Evolutionary conservation across 169 alveolate species (phyloP).

Genomic region (Theileria sp.): DNA sequence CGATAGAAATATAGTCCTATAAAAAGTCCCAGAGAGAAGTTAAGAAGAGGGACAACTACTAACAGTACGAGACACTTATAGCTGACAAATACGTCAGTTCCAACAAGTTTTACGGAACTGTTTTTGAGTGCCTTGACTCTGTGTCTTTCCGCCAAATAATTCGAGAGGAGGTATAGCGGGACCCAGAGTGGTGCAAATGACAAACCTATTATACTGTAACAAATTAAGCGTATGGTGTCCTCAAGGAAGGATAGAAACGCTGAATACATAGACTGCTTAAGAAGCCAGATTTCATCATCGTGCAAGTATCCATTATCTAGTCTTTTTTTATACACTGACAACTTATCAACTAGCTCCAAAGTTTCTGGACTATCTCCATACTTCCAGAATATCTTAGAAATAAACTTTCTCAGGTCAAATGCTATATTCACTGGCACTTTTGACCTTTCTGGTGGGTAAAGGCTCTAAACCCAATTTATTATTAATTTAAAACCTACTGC

Average conservation of each 20-base stretch:
- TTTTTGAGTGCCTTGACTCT: slow-evolving; percentile 78
- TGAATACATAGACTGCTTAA: slow-evolving; percentile 85
- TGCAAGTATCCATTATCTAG: slow-evolving; percentile 76
- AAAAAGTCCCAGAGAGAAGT: slow-evolving; percentile 77
- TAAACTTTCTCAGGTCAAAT: slow-evolving; percentile 75
- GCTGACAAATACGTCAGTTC: slow-evolving; percentile 86
- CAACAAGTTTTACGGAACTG: slow-evolving; percentile 83
- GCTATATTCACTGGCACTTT: slow-evolving; percentile 78
- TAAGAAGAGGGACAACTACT: slow-evolving; percentile 83
- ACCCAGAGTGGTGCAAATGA: slow-evolving; percentile 86
- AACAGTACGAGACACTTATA: slow-evolving; percentile 84
- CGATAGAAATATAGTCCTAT: slow-evolving; percentile 68
- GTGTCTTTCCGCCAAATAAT: slow-evolving; percentile 83
- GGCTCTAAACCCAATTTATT: slow-evolving; percentile 34
- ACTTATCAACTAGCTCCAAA: slow-evolving; percentile 69
- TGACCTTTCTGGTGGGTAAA: slow-evolving; percentile 87
- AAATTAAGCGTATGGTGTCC: slow-evolving; percentile 66
- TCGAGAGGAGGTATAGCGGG: slow-evolving; percentile 82
- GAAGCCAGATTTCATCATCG: slow-evolving; percentile 87
- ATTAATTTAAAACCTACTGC: slow-evolving; percentile 32
- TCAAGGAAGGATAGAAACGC: slow-evolving; percentile 79
- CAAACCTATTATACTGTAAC: slow-evolving; percentile 75
- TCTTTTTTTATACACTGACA: slow-evolving; percentile 77
- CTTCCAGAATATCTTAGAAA: slow-evolving; percentile 81
- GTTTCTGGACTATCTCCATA: slow-evolving; percentile 75